Evolutionary conservation across 75 land plant species (phyloP).

Genomic region (Cupressus sempervirens): DNA sequence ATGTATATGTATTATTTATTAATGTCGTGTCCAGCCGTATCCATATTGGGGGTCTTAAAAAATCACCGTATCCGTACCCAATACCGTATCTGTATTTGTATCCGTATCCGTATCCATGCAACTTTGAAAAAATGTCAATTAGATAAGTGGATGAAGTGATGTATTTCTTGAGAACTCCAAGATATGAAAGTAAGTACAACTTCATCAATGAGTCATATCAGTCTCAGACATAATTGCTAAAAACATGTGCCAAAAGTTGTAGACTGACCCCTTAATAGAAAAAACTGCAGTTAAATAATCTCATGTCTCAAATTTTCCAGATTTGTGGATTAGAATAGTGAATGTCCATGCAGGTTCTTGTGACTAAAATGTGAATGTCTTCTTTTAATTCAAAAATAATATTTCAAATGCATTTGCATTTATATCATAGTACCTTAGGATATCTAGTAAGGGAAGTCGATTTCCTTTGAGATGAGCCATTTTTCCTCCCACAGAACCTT

Average conservation of each 20-base stretch:
- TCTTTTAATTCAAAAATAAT: neutral
- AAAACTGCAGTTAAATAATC: neutral
- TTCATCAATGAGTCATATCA: neutral
- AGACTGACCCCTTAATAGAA: neutral
- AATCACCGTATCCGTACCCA: no score
- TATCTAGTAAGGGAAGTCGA: slow-evolving; percentile 62
- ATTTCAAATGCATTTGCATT: neutral
- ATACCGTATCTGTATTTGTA: no score
- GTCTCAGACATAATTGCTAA: neutral
- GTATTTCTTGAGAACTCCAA: neutral
- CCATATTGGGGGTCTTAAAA: no score
- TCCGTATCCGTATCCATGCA: no score
- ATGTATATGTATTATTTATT: no score
- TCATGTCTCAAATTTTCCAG: neutral
- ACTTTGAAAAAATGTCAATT: neutral
- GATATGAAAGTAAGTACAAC: neutral
- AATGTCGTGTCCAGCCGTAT: no score
- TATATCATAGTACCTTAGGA: slow-evolving; percentile 55
- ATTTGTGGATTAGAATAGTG: neutral
- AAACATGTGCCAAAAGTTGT: neutral
- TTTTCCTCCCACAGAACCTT: slow-evolving; percentile 88
- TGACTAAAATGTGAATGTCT: neutral
- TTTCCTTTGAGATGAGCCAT: slow-evolving; percentile 78
- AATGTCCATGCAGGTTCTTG: neutral
- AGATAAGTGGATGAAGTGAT: neutral